These are phyloP conservation scores for Dioszegia hungarica DNA, from an alignment of 768 basidiomycete species.

Conservation along the genomic window DNA sequence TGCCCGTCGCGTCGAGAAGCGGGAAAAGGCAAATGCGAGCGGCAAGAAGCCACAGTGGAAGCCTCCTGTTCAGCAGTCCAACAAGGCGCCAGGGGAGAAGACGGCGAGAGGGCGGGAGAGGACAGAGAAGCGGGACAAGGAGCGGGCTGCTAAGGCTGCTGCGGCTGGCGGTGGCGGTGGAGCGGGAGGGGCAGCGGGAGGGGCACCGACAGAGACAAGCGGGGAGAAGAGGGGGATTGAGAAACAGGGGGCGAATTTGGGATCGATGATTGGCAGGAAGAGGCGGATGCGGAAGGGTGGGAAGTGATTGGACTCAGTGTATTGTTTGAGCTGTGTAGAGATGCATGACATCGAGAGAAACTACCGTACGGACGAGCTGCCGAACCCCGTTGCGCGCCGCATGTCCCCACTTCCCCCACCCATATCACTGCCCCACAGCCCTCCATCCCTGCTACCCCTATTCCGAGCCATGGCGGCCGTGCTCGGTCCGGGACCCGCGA, in stretches of 20 bases:
- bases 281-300: slow-evolving; percentile 59
- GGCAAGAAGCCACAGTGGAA: slow-evolving; percentile 1
- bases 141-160: slow-evolving; percentile 3
- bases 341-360: not conserved
- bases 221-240: slow-evolving; percentile 39
- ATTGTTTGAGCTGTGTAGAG: not conserved
- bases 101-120: slow-evolving; percentile 16
- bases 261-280: slow-evolving; percentile 74
- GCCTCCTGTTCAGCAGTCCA: not conserved
- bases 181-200: too few relatives aligned
- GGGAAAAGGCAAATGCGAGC: not conserved
- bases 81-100: not conserved
- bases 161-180: slow-evolving; percentile 5
- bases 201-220: slow-evolving; percentile 44
- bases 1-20: not conserved
- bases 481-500: slow-evolving; percentile 26
- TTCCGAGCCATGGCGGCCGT: not conserved
- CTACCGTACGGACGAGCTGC: slow-evolving; percentile 68
- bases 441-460: slow-evolving; percentile 59
- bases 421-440: slow-evolving; percentile 53
- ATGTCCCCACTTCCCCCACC: slow-evolving; percentile 56
- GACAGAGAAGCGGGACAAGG: slow-evolving; percentile 8
- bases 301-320: not conserved
- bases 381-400: slow-evolving; percentile 73
- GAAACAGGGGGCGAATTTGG: slow-evolving; percentile 54